Percentiles rank a stretch among this genome's conserved stretches.
Conservation (phyloP, 257 asterid species). For the Parsonsia alboflavescens region DNA sequence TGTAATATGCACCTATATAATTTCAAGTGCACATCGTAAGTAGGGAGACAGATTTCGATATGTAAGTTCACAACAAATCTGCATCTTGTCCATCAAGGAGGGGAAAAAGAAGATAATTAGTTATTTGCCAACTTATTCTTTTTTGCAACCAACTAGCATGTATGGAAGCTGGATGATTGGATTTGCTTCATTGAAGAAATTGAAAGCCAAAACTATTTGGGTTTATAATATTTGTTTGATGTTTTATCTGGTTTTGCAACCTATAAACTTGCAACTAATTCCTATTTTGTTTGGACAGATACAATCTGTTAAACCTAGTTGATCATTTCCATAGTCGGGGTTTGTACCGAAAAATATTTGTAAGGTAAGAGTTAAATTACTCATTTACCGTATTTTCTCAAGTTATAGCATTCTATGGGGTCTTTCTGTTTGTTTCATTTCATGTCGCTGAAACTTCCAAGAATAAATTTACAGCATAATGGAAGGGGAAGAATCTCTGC, state of each 20-base stretch:
- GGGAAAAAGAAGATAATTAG: neutral
- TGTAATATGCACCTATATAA: neutral
- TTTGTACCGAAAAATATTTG: constrained; percentile 64
- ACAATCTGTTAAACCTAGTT: constrained; percentile 61
- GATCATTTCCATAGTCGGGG: constrained; percentile 85
- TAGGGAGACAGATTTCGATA: neutral
- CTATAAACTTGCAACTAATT: neutral
- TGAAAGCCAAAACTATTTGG: neutral
- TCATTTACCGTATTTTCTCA: neutral
- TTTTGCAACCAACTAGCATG: neutral
- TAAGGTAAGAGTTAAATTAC: constrained; percentile 41
- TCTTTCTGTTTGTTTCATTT: neutral
- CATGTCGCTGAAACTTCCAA: neutral
- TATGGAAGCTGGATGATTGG: neutral
- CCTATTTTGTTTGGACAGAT: constrained; percentile 40
- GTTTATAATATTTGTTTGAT: neutral
- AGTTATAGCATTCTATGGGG: neutral
- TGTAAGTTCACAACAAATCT: neutral
- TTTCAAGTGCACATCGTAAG: neutral
- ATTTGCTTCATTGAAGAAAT: neutral
- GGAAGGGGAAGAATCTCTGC: constrained; percentile 90
- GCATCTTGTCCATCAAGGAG: neutral
- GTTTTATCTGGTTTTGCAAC: neutral
- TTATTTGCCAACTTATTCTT: neutral
- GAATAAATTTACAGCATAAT: constrained; percentile 54